Percentiles rank a stretch among this genome's conserved stretches.
phyloP scores from a whole-genome alignment of 192 early-diverging fungal genomes.

The Dissophora globulifera region DNA sequence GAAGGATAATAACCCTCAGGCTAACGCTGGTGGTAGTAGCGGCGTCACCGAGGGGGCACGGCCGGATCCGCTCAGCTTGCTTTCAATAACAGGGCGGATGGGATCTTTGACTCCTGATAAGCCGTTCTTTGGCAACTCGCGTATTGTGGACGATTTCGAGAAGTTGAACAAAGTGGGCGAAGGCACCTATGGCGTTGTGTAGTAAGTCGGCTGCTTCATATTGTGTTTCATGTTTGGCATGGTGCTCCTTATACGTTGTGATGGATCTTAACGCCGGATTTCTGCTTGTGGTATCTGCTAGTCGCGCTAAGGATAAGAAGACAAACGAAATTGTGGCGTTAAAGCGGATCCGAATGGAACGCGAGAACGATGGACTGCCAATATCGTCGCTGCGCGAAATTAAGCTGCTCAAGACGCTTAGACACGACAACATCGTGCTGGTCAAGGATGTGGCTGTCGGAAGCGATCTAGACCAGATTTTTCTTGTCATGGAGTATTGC shows the following conservation, averaged over 20 bases:
- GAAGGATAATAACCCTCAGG: conserved; percentile 2
- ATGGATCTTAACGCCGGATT: not conserved
- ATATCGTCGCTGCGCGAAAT: conserved; percentile 97
- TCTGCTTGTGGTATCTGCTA: conserved; percentile 8
- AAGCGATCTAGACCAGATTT: conserved; percentile 78
- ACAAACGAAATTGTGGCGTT: conserved; percentile 57
- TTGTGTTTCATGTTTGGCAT: too few species aligned
- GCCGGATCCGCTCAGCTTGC: conserved; percentile 32
- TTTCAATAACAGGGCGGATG: conserved; percentile 45
- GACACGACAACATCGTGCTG: conserved; percentile 82
- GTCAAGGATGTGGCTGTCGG: conserved; percentile 79
- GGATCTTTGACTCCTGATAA: conserved; percentile 38
- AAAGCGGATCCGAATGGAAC: conserved; percentile 62
- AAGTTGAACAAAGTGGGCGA: conserved; percentile 92
- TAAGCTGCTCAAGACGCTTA: conserved; percentile 87
- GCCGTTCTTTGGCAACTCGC: conserved; percentile 73
- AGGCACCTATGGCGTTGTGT: conserved; percentile 94
- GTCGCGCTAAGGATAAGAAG: conserved; percentile 66
- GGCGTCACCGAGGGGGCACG: not conserved
- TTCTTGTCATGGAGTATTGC: conserved; percentile 94
- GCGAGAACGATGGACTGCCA: conserved; percentile 72
- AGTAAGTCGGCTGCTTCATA: conserved; percentile 61
- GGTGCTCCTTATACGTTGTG: not conserved
- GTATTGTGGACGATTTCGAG: conserved; percentile 87
- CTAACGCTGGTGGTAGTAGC: not conserved